A percentile compares a stretch with the other conserved stretches of the same genome.
Evolutionary conservation across 768 basidiomycete species (phyloP).

Genomic region (Russula earlei): DNA sequence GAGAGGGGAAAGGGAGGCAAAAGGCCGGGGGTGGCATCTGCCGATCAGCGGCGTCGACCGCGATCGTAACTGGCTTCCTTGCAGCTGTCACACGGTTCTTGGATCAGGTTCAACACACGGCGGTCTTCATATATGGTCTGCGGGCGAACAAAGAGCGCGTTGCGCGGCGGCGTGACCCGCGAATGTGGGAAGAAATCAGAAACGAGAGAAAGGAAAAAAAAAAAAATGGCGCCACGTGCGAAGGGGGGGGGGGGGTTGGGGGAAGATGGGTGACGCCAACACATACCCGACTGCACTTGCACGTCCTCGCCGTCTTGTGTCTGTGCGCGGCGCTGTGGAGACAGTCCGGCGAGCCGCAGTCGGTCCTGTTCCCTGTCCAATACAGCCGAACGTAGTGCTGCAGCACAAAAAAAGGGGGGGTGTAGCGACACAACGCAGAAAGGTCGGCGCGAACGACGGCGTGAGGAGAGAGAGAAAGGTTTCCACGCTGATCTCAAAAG

Average conservation of each 20-base stretch:
- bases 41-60: slow-evolving; percentile 20
- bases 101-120: slow-evolving; percentile 56
- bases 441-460: too few relatives aligned
- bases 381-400: slow-evolving; percentile 60
- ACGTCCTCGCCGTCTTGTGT: slow-evolving; percentile 50
- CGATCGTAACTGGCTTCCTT: slow-evolving; percentile 29
- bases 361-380: slow-evolving; percentile 48
- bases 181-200: slow-evolving; percentile 1
- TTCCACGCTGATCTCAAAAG: too few relatives aligned
- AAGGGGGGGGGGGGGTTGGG: neutral
- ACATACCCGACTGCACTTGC: slow-evolving; percentile 40
- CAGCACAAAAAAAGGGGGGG: neutral
- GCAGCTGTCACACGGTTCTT: slow-evolving; percentile 53
- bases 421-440: too few relatives aligned
- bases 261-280: too few relatives aligned
- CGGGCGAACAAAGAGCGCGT: slow-evolving; percentile 6
- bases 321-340: slow-evolving; percentile 46
- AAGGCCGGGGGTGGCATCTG: neutral
- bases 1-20: neutral
- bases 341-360: slow-evolving; percentile 46
- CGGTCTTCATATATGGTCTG: slow-evolving; percentile 32
- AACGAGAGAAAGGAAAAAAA: too few relatives aligned
- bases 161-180: neutral
- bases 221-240: neutral
- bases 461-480: too few relatives aligned